Base-by-base conservation (phyloP, 2,329 filamentous ascomycete species). In the Talaromyces verruculosus region DNA sequence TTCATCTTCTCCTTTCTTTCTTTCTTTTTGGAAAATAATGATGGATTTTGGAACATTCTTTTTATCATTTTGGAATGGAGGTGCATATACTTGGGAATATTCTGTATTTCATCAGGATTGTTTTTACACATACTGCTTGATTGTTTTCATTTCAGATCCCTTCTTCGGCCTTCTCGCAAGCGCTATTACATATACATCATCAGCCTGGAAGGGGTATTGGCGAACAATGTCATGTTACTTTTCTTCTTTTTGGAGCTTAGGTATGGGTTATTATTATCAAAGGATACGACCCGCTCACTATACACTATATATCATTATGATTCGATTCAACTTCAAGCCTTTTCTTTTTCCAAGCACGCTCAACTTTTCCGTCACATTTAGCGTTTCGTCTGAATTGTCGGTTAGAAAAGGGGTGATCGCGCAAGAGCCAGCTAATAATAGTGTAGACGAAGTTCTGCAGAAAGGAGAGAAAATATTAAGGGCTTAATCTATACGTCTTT, bases 1-100 rank as follows among this genome's bases (percentile, higher is more conserved):
- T 11, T 41, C 19, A 11, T 47, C 49, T n/a, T 45, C 10, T 59
- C 35, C 33, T 19, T 25, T 51, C 28, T 60, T 25, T 37, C 22
- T 37, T 39, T 43, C 5, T 7, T 58, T 51, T 39, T 60, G 37
- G 28, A 25, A n/a, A 22, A 30, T 60, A 60, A 60, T 45, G 57
- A 60, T 60, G 57, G 57, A 45, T 60, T 59, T 33, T 45, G 39
- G 37, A 60, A 45, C 37, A 28, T 39, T 43, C 25, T 30, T 59
- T 43, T 37, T 13, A 2, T 35, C 30, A 22, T 60, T 45, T 60
- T 43, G 57, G 39, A 19, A 59, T 45, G 65, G 61, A 66, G 35
- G 51, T 66, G 65, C 65, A 66, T 66, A 66, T 62, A 58, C 45
- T 59, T 63, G 43, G 61, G 30, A 53, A 63, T 61, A 63, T 60